phyloP scores from a whole-genome alignment of 2,329 filamentous ascomycete species.

The Aurifilum marmelostoma region DNA sequence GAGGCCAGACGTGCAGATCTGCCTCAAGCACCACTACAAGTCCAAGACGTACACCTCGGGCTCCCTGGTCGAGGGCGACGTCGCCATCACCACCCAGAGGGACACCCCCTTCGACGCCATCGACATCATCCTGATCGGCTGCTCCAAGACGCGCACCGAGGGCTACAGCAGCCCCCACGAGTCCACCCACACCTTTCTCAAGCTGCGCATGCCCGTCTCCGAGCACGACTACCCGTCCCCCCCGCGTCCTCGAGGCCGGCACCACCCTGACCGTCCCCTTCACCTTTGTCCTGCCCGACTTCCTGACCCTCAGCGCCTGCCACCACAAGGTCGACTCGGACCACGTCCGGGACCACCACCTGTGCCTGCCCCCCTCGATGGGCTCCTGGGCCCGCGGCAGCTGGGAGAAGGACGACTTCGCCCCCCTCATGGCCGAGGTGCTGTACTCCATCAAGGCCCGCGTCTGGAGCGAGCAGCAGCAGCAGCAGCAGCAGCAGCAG shows the following conservation, averaged over 20 bases:
- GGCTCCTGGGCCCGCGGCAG: slow-evolving; percentile 38
- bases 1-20: slow-evolving; percentile 50
- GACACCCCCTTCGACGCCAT: slow-evolving; percentile 55
- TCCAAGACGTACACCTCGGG: slow-evolving; percentile 60
- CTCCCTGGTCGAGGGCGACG: slow-evolving; percentile 54
- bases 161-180: slow-evolving; percentile 52
- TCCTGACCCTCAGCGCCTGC: slow-evolving; percentile 61
- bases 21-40: slow-evolving; percentile 56
- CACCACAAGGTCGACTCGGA: slow-evolving; percentile 50
- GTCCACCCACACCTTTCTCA: slow-evolving; percentile 57
- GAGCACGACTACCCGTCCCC: slow-evolving; percentile 51
- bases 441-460: slow-evolving; percentile 58
- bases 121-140: slow-evolving; percentile 57
- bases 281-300: slow-evolving; percentile 61
- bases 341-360: slow-evolving; percentile 55
- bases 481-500: no score
- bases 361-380: slow-evolving; percentile 57
- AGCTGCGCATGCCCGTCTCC: slow-evolving; percentile 57
- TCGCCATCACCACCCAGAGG: slow-evolving; percentile 48
- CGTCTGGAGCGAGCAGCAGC: slow-evolving; percentile 39
- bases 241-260: slow-evolving; percentile 52
- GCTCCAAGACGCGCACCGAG: slow-evolving; percentile 54
- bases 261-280: slow-evolving; percentile 57
- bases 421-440: slow-evolving; percentile 57
- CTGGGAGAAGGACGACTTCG: slow-evolving; percentile 59